Evolutionary conservation across 306 rosid species (phyloP), one percentile per base, ranked within the genome.

Genomic region (Hylodesmum podocarpum): DNA sequence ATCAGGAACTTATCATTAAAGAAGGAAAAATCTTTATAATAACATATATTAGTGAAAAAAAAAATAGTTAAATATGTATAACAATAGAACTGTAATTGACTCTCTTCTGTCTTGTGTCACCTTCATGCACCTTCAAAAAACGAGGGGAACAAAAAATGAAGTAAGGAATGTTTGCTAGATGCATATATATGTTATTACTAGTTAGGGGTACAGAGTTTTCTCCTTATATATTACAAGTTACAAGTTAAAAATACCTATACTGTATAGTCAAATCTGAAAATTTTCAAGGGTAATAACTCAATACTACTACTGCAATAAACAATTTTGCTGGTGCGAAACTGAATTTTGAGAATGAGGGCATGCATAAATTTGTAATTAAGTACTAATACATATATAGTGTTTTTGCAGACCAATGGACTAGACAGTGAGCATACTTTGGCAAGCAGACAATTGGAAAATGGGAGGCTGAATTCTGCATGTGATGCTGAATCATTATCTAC

Each of bases 361-460:
- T 66, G 70, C 39, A 73, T 59, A 25, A 63, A 31, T 64, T 29
- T 16, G 54, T 24, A 33, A 6, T 62, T 16, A 21, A 21, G 50
- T 44, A 43, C 19, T 51, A 3, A 50, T 68, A 4, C 18, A 24
- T 21, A 41, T 14, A 24, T 66, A 43, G 53, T 21, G 46, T 22
- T 47, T 78, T 70, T 82, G 82, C 91, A 93, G 96, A 74, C 77
- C 73, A 78, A 70, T 43, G 80, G 85, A 50, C 66, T 76, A 73
- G 84, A 80, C 27, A 84, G 72, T 70, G 88, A 79, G 27, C 84
- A 72, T 58, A 65, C 84, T 50, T 77, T 78, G 51, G 91, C 76
- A 46, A 86, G 78, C 39, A 73, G 83, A 59, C 83, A 78, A 70
- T 67, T 84, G 81, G 94, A 89, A 83, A 90, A 90, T 76, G 98